A percentile compares a stretch with the other conserved stretches of the same genome.
These are phyloP conservation scores for Aspergillus ellipticus DNA, from an alignment of 495 filamentous ascomycete genomes.

Conservation along the genomic window DNA sequence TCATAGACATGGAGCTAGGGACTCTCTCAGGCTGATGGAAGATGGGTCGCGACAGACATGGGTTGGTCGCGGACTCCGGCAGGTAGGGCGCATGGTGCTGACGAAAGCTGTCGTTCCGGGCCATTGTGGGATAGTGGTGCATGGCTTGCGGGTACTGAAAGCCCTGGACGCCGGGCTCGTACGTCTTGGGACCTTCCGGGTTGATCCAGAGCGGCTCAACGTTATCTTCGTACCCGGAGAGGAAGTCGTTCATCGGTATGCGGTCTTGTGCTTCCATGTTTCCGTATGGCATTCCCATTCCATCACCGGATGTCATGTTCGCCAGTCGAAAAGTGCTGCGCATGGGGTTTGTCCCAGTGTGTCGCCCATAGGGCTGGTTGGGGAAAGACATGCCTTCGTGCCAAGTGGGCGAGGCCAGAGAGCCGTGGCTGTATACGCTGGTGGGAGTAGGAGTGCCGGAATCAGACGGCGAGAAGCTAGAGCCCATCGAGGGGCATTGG, in stretches of 20 bases:
- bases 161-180: constrained; percentile 24
- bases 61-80: constrained; percentile 41
- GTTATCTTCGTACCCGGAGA: constrained; percentile 42
- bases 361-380: constrained; percentile 30
- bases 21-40: constrained; percentile 41
- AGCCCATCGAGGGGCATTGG: constrained; percentile 46
- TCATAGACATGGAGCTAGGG: constrained; percentile 41
- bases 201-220: constrained; percentile 44
- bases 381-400: constrained; percentile 32
- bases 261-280: constrained; percentile 37
- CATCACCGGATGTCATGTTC: constrained; percentile 32
- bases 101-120: constrained; percentile 33
- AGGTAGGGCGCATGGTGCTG: constrained; percentile 34
- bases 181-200: constrained; percentile 39
- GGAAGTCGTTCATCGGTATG: constrained; percentile 38
- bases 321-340: constrained; percentile 39
- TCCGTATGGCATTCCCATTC: constrained; percentile 32
- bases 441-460: constrained; percentile 45
- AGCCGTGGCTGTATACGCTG: constrained; percentile 42
- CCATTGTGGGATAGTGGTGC: constrained; percentile 37
- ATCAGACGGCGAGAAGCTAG: constrained; percentile 44
- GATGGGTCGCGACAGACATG: constrained; percentile 42
- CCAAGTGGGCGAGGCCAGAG: constrained; percentile 41
- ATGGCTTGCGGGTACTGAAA: constrained; percentile 38
- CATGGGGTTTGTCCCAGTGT: constrained; percentile 33